Conservation (phyloP, 495 filamentous ascomycete species). For the Astrothelium subdiscretum region DNA sequence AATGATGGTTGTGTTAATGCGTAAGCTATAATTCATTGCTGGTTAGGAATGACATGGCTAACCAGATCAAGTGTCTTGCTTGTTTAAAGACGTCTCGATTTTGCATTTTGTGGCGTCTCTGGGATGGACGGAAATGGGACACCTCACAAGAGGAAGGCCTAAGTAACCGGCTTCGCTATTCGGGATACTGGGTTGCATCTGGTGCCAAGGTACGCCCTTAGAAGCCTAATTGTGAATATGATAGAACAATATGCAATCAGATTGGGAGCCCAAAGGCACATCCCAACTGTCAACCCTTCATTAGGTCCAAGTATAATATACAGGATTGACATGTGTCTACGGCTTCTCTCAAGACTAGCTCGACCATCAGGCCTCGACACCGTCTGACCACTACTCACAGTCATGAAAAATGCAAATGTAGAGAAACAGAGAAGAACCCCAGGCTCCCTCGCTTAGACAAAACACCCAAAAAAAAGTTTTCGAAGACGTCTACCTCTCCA, state of each 20-base stretch:
- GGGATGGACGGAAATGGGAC: not conserved
- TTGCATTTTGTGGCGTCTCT: not conserved
- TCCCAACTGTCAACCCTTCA: not conserved
- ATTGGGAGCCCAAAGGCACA: not conserved
- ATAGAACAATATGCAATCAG: not conserved
- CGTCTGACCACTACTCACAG: not conserved
- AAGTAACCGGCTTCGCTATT: not conserved
- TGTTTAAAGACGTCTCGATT: constrained; percentile 6
- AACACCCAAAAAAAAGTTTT: not conserved
- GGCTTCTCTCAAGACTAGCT: not conserved
- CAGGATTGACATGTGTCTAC: not conserved
- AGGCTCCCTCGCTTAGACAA: not conserved
- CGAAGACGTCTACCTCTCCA: not conserved
- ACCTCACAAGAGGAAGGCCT: not conserved
- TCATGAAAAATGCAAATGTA: not conserved
- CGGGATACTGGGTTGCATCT: not conserved
- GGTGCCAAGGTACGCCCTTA: not conserved
- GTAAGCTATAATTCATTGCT: constrained; percentile 8
- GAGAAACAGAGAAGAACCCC: not conserved
- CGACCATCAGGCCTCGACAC: not conserved
- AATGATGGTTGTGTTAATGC: constrained; percentile 74
- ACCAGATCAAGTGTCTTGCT: constrained; percentile 10
- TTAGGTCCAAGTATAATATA: not conserved
- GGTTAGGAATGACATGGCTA: not conserved
- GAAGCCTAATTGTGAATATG: not conserved